phyloP scores from a whole-genome alignment of 768 basidiomycete species.

The Leccinum fibrillosum region DNA sequence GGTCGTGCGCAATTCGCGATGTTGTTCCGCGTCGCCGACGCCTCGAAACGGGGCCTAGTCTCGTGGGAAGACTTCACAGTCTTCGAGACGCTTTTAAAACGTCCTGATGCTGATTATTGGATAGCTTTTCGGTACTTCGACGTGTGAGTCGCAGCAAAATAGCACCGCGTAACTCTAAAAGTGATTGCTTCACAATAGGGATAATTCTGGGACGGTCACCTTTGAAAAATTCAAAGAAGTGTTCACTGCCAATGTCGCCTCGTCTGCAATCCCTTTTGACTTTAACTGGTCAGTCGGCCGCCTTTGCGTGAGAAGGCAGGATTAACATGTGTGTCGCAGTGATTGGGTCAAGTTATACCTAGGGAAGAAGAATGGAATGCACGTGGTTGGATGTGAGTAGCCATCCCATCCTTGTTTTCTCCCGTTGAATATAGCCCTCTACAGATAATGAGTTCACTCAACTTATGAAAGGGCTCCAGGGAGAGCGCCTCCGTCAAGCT shows the following conservation, averaged over 20 bases:
- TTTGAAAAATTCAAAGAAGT: conserved; percentile 95
- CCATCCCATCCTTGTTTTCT: background rate
- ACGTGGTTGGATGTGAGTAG: conserved; percentile 85
- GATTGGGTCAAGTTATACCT: conserved; percentile 97
- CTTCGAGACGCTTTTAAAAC: conserved; percentile 90
- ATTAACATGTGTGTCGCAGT: conserved; percentile 35
- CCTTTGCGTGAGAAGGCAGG: background rate
- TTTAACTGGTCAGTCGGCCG: conserved; percentile 71
- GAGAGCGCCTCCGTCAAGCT: conserved; percentile 93
- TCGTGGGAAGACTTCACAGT: conserved; percentile 96
- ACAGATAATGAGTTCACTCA: conserved; percentile 96
- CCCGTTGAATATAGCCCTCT: conserved; percentile 7
- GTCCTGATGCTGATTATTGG: conserved; percentile 95
- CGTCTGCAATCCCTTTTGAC: conserved; percentile 87
- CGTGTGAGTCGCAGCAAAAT: conserved; percentile 55
- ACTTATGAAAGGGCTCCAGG: conserved; percentile 97
- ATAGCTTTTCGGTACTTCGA: conserved; percentile 97
- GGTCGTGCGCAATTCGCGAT: conserved; percentile 85
- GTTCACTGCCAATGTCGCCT: conserved; percentile 74
- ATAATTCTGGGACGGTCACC: conserved; percentile 88
- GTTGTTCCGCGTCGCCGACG: conserved; percentile 86
- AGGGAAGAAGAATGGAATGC: conserved; percentile 86
- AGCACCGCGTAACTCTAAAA: conserved; percentile 1
- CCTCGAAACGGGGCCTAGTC: conserved; percentile 68
- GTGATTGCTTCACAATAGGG: conserved; percentile 41